Base-by-base conservation (phyloP, 805 yeast genomes). In the Tetrapisispora iriomotensis region DNA sequence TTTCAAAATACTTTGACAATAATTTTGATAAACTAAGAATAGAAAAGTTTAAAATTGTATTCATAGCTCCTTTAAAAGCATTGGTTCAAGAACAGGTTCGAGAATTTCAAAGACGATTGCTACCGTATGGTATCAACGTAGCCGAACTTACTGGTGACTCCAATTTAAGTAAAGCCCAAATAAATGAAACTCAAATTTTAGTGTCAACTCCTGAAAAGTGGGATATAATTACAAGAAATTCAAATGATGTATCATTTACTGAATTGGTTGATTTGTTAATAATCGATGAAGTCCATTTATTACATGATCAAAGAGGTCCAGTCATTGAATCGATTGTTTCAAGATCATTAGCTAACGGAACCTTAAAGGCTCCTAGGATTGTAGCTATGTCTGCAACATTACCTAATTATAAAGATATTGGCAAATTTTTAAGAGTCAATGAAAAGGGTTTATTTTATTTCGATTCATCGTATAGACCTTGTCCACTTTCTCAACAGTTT, bases 131-230 rank as follows among this genome's bases (percentile, higher is more conserved):
- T 1, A 65, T 86, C 4, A 71, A 62, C 6, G 96, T 88, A 2
- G 79, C 77, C 36, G 97, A 90, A 60, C 67, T 90, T 40, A 86
- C 96, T 2, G 98, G 97, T 53, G 98, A 90, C 51, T 74, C 86
- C 8, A 75, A 78, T 37, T 62, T 90, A 42, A 77, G 87, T 2
- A 79, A 75, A 49, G 77, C 74, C 44, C 94, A 90, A 56, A 78
- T 90, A 23, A 60, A 71, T 2, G 78, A 78, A 32, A 82, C 95
- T 0, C 95, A 90, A 50, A 61, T 90, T 5, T 64, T 90, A 36
- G 94, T 90, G 1, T 84, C 96, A 0, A 90, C 98, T 0, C 97
- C 97, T 0, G 98, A 92, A 55, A 90, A 88, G 54, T 90, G 97
- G 97, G 97, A 92, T 63, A 84, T 92, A 17, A 79, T 88, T 13